phyloP scores from a whole-genome alignment of 2,329 filamentous ascomycete species.

The Colletotrichum sp. region DNA sequence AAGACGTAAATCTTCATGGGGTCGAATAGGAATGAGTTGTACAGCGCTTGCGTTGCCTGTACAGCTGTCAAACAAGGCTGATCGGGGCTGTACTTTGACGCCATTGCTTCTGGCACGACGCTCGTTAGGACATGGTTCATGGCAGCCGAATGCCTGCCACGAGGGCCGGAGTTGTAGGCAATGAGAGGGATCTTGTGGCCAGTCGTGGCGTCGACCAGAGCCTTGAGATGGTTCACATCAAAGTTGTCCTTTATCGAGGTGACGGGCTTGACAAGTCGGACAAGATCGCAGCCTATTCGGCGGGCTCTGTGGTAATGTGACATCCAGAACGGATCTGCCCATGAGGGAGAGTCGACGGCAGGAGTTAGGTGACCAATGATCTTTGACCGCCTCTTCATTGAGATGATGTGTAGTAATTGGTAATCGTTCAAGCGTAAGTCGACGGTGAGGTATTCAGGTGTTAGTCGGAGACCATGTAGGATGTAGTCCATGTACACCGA shows the following conservation, averaged over 20 bases:
- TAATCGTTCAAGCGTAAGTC: constrained; percentile 63
- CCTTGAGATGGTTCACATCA: constrained; percentile 60
- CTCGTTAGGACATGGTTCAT: constrained; percentile 71
- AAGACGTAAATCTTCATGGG: constrained; percentile 76
- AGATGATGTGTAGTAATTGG: constrained; percentile 54
- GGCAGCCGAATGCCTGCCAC: constrained; percentile 68
- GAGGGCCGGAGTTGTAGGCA: constrained; percentile 67
- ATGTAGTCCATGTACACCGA: constrained; percentile 60
- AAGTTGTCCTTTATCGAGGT: constrained; percentile 66
- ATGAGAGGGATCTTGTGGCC: constrained; percentile 58
- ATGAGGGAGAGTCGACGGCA: constrained; percentile 48
- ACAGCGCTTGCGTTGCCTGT: constrained; percentile 69
- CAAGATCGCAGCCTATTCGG: constrained; percentile 64
- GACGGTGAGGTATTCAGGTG: constrained; percentile 67
- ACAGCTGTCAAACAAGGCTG: constrained; percentile 56
- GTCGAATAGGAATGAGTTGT: constrained; percentile 69
- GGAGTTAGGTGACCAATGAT: constrained; percentile 64
- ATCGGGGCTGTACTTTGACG: constrained; percentile 24
- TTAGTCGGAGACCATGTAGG: constrained; percentile 64
- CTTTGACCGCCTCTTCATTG: constrained; percentile 59
- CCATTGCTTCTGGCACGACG: constrained; percentile 53
- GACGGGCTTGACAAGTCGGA: constrained; percentile 65
- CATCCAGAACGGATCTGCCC: constrained; percentile 62
- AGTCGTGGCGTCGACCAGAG: constrained; percentile 48
- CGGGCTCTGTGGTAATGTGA: constrained; percentile 64